Base-by-base conservation (phyloP, 371 early-diverging fungal genomes). In the Ordospora colligata region DNA sequence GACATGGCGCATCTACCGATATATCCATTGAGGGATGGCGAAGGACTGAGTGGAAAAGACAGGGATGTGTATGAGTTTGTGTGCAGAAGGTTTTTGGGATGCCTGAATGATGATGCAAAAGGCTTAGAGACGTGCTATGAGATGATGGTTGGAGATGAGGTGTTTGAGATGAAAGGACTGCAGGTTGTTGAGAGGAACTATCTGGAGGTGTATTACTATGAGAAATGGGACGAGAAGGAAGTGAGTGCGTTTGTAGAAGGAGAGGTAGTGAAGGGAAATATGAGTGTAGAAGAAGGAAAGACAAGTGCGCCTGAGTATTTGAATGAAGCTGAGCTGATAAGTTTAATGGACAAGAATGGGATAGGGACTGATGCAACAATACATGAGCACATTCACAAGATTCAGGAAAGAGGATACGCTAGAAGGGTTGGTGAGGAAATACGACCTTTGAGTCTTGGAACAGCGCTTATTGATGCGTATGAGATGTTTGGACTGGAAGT, bases 281-380 rank as follows among this genome's bases (percentile, higher is more conserved):
- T 73, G 23, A 1, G 44, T 37, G 46, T 93, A 85, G 86, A 80
- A 37, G 82, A 83, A 2, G 92, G 93, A 0, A 71, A 74, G 0
- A 97, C 99, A 0, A 84, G 87, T 0, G 83, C 90, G 6, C 99
- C 98, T 0, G 83, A 85, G 7, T 84, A 90, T 46, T 85, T 99
- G 45, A 91, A 91, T 0, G 96, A 96, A 76, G 87, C 90, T 7
- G 97, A 97, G 14, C 87, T 99, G 43, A 95, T 99, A 79, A 85
- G 87, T 0, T 80, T 92, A 42, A 97, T 99, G 97, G 95, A 97
- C 82, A 90, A 90, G 82, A 90, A 93, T 78, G 95, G 95, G 25
- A 97, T 99, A 51, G 99, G 98, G 3, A 99, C 99, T 2, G 99
- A 99, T 83, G 97, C 98, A 0, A 99, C 98, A 0, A 97, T 97